Evolutionary conservation across 345 rosid genomes (phyloP).

Genomic region (Gynandropsis gynandra): DNA sequence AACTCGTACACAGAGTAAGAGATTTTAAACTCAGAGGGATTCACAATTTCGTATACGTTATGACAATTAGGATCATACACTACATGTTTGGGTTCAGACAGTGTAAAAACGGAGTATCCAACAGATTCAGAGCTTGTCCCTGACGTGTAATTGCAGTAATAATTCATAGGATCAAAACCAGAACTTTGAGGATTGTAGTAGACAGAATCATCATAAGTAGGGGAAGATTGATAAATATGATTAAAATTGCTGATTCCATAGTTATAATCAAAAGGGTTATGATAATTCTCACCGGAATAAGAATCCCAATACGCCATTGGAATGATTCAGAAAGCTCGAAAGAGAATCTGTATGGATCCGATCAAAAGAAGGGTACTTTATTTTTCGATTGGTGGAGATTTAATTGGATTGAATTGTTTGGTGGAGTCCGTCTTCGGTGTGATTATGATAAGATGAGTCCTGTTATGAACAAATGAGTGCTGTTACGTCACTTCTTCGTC

Average conservation of each 20-base stretch:
- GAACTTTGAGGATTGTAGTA: slow-evolving; percentile 7
- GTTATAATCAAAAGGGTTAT: slow-evolving; percentile 16
- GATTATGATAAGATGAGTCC: slow-evolving; percentile 23
- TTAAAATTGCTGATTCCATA: slow-evolving; percentile 22
- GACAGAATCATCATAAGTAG: not conserved
- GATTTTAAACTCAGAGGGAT: slow-evolving; percentile 33
- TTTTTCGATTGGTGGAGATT: not conserved
- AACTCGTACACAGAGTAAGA: slow-evolving; percentile 40
- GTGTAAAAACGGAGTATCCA: slow-evolving; percentile 41
- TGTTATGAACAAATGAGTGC: too few species aligned
- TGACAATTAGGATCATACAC: slow-evolving; percentile 25
- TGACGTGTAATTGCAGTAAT: slow-evolving; percentile 11
- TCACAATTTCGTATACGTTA: slow-evolving; percentile 18
- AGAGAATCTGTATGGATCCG: slow-evolving; percentile 3
- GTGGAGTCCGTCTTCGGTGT: slow-evolving; percentile 15
- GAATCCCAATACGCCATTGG: slow-evolving; percentile 13
- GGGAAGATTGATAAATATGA: not conserved
- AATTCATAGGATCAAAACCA: slow-evolving; percentile 15
- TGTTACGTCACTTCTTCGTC: too few species aligned
- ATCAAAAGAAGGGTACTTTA: not conserved
- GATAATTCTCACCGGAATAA: slow-evolving; percentile 18
- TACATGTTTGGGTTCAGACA: slow-evolving; percentile 34
- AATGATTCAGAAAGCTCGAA: slow-evolving; percentile 13
- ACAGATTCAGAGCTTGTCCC: slow-evolving; percentile 22
- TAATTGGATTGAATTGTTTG: slow-evolving; percentile 20